Evolutionary conservation across 2,329 filamentous ascomycete species (phyloP).

Genomic region (Plenodomus lindquistii): DNA sequence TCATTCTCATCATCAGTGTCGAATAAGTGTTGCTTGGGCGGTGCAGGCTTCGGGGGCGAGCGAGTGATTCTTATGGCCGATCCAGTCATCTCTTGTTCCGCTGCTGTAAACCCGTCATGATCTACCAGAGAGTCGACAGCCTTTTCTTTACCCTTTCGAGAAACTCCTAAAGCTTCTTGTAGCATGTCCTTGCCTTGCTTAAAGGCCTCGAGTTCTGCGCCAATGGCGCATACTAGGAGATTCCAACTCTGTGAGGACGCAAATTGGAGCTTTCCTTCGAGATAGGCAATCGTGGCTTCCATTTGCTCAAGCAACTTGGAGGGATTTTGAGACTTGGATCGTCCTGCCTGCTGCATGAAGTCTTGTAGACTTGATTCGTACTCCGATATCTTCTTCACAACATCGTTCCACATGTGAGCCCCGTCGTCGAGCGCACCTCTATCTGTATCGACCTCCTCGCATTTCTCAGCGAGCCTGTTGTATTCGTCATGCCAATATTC

Average conservation of each 20-base stretch:
- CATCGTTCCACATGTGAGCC: slow-evolving; percentile 66
- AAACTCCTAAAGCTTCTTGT: slow-evolving; percentile 41
- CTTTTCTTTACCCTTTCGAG: slow-evolving; percentile 35
- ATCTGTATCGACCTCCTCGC: slow-evolving; percentile 63
- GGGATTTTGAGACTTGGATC: slow-evolving; percentile 18
- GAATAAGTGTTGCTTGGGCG: slow-evolving; percentile 32
- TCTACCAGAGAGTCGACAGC: slow-evolving; percentile 23
- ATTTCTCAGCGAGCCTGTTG: slow-evolving; percentile 58
- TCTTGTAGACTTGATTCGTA: slow-evolving; percentile 68
- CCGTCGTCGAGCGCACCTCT: slow-evolving; percentile 69
- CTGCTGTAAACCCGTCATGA: slow-evolving; percentile 17
- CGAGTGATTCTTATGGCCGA: slow-evolving; percentile 37
- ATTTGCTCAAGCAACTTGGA: slow-evolving; percentile 51
- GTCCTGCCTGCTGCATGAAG: slow-evolving; percentile 51
- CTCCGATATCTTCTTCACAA: slow-evolving; percentile 60
- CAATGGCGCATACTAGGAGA: slow-evolving; percentile 73
- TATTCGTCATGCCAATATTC: slow-evolving; percentile 72
- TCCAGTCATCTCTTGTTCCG: slow-evolving; percentile 32
- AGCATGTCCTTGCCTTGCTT: slow-evolving; percentile 63
- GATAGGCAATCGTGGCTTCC: slow-evolving; percentile 57
- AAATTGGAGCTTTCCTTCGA: slow-evolving; percentile 59
- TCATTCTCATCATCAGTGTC: slow-evolving; percentile 51
- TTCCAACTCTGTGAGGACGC: slow-evolving; percentile 72
- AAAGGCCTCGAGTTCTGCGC: slow-evolving; percentile 72
- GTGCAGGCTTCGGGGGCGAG: slow-evolving; percentile 36